Conservation (phyloP, 2,329 filamentous ascomycete genomes). For the Rutstroemia sydowiana region DNA sequence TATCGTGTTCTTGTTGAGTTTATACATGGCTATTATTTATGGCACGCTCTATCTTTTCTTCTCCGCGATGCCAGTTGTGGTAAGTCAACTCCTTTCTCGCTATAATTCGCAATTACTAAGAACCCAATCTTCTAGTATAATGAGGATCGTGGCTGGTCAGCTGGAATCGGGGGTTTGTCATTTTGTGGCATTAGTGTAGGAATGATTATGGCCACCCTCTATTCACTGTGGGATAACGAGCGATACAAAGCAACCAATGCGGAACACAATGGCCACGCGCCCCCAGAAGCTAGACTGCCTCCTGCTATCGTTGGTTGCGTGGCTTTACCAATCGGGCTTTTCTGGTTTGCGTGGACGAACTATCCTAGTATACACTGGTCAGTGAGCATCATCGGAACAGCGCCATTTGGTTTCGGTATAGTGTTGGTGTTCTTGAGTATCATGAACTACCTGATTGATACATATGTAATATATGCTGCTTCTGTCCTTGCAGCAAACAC, state of each 20-base stretch:
- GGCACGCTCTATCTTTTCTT: conserved; percentile 51
- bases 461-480: conserved; percentile 66
- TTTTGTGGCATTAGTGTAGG: conserved; percentile 64
- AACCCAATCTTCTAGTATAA: no score
- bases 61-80: conserved; percentile 57
- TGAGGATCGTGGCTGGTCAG: conserved; percentile 48
- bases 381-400: conserved; percentile 38
- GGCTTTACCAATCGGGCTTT: conserved; percentile 54
- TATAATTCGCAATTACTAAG: no score
- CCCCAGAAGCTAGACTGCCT: conserved; percentile 59
- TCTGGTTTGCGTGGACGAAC: conserved; percentile 64
- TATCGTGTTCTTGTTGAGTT: conserved; percentile 72
- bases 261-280: conserved; percentile 42
- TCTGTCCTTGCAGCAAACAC: conserved; percentile 67
- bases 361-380: conserved; percentile 48
- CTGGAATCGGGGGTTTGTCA: conserved; percentile 52
- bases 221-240: conserved; percentile 47
- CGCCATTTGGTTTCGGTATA: conserved; percentile 36
- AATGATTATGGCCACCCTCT: conserved; percentile 51
- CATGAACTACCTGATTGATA: conserved; percentile 61
- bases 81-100: no score
- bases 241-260: conserved; percentile 38
- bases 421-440: conserved; percentile 59
- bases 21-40: conserved; percentile 52
- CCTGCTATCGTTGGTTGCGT: conserved; percentile 55